Percentiles rank a stretch among this genome's conserved stretches.
Evolutionary conservation across 129 eudicot species (phyloP).

Genomic region (Smallanthus sonchifolius): DNA sequence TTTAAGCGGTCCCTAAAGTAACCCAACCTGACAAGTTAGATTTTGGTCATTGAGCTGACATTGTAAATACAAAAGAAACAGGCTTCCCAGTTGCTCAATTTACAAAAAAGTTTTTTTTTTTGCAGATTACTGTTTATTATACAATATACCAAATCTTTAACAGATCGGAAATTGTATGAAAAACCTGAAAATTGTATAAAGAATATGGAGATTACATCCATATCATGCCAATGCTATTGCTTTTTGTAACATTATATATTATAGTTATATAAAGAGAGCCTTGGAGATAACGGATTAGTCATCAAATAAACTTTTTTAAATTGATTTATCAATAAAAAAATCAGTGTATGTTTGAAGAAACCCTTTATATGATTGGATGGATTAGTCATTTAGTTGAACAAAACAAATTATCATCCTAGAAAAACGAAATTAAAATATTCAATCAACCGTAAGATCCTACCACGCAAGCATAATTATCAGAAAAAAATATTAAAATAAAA

Average conservation of each 20-base stretch:
- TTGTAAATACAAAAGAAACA: not conserved
- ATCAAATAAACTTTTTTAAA: conserved; percentile 5
- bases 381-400: conserved; percentile 12
- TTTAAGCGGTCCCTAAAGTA: conserved; percentile 1
- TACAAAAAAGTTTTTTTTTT: not conserved
- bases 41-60: not conserved
- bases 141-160: not conserved
- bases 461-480: conserved; percentile 15
- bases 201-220: not conserved
- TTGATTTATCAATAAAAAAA: not conserved
- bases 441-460: not conserved
- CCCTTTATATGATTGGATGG: conserved; percentile 1
- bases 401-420: conserved; percentile 1
- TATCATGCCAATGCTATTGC: conserved; percentile 7
- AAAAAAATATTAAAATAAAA: not conserved
- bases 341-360: not conserved
- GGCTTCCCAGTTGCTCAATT: not conserved
- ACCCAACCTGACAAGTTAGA: not conserved
- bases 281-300: conserved; percentile 7
- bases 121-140: not conserved
- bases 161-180: not conserved
- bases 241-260: not conserved
- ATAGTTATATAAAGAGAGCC: not conserved
- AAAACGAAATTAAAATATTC: not conserved
- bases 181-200: not conserved